These are phyloP conservation scores for Saccharomycodes ludwigii DNA, from an alignment of 805 yeast species.

Conservation along the genomic window DNA sequence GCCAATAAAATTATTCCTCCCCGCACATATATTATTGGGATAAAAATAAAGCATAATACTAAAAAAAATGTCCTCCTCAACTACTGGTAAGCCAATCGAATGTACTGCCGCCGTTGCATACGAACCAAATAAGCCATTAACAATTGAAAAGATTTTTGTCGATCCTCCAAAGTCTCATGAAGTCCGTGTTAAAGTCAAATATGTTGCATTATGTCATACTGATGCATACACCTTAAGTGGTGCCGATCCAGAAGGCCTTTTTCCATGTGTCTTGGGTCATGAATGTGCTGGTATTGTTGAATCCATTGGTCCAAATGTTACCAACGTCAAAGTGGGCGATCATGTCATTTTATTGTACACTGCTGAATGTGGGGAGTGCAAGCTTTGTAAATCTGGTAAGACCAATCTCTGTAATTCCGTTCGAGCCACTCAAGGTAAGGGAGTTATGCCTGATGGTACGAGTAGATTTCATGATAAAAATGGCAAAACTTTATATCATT, in stretches of 20 bases:
- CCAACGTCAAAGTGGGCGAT: slow-evolving; percentile 84
- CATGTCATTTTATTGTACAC: slow-evolving; percentile 90
- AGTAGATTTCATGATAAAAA: slow-evolving; percentile 67
- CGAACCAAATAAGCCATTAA: slow-evolving; percentile 78
- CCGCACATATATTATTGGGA: too few species aligned
- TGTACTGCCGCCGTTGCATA: slow-evolving; percentile 98
- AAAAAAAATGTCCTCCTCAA: too few species aligned
- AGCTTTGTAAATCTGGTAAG: slow-evolving; percentile 89
- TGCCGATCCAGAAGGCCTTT: slow-evolving; percentile 89
- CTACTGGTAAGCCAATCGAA: slow-evolving; percentile 40
- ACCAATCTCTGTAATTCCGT: slow-evolving; percentile 93
- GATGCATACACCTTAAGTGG: slow-evolving; percentile 96
- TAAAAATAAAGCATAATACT: too few species aligned
- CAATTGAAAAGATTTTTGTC: slow-evolving; percentile 80
- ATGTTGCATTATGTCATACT: slow-evolving; percentile 97
- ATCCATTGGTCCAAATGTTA: slow-evolving; percentile 88
- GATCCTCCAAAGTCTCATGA: slow-evolving; percentile 95
- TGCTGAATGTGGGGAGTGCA: slow-evolving; percentile 92
- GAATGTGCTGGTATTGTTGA: slow-evolving; percentile 98
- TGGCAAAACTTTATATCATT: slow-evolving; percentile 79
- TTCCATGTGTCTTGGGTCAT: slow-evolving; percentile 90
- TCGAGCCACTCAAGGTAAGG: slow-evolving; percentile 96
- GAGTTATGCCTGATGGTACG: slow-evolving; percentile 98
- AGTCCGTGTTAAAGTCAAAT: slow-evolving; percentile 76
- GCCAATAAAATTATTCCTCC: too few species aligned